phyloP scores from a whole-genome alignment of 208 protist genomes.

The Leishmania turanica region DNA sequence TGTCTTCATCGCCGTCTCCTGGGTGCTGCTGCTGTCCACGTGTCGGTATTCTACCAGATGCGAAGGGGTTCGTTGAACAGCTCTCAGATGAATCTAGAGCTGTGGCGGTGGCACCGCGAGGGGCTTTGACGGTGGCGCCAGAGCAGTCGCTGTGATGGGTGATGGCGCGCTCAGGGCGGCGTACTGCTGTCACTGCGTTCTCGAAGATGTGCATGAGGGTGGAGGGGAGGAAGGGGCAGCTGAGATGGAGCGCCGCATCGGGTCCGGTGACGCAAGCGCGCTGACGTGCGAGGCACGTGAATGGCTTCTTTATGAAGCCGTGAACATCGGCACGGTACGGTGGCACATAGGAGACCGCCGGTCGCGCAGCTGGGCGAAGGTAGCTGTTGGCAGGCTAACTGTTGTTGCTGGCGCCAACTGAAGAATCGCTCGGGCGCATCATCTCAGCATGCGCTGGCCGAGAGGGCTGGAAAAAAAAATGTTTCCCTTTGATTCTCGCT shows the following conservation, averaged over 20 bases:
- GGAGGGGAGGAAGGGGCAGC: background rate
- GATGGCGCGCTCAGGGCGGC: background rate
- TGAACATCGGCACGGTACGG: conserved; percentile 15
- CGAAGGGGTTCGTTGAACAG: background rate
- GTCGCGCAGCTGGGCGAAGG: background rate
- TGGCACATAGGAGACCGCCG: conserved; percentile 18
- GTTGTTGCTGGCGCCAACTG: background rate
- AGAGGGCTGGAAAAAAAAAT: background rate
- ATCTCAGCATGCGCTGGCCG: background rate
- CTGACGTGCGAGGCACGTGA: background rate
- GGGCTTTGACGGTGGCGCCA: background rate
- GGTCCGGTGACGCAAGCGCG: background rate
- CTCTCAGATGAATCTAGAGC: background rate
- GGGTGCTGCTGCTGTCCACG: background rate
- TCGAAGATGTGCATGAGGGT: background rate
- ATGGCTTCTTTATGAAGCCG: conserved; percentile 15
- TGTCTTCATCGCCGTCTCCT: background rate
- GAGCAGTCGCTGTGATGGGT: background rate
- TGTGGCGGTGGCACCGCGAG: background rate
- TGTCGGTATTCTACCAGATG: background rate
- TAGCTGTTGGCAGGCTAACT: background rate
- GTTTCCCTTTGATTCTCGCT: background rate
- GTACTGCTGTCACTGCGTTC: background rate
- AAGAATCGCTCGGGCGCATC: background rate
- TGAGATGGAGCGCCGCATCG: background rate